Percentiles rank a stretch among this genome's conserved stretches.
Conservation (phyloP, 192 early-diverging fungal species). For the Linnemannia elongata region DNA sequence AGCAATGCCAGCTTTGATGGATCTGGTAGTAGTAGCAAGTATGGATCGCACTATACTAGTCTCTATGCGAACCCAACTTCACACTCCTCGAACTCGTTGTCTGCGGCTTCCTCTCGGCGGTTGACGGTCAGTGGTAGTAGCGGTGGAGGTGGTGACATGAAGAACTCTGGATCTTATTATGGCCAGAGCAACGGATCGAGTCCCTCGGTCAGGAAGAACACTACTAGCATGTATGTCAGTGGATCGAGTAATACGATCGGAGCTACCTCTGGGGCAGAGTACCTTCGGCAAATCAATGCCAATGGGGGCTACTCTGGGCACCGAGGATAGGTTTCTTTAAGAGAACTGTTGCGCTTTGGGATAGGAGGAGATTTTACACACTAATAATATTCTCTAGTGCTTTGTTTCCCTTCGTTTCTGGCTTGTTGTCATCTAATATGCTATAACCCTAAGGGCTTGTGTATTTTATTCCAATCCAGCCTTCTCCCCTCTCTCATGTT, state of each 20-base stretch:
- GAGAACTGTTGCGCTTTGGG: too few species aligned
- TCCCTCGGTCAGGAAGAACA: constrained; percentile 34
- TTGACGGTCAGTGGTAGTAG: constrained; percentile 40
- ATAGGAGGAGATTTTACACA: not conserved
- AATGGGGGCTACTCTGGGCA: not conserved
- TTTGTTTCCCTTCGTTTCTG: not conserved
- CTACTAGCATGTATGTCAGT: constrained; percentile 47
- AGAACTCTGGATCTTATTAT: not conserved
- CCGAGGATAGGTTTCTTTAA: not conserved
- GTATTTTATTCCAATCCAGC: not conserved
- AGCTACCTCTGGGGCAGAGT: constrained; percentile 21
- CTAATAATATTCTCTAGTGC: not conserved
- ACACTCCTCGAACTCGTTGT: constrained; percentile 20
- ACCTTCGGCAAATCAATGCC: constrained; percentile 28
- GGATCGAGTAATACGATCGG: constrained; percentile 50
- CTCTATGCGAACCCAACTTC: constrained; percentile 41
- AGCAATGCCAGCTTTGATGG: constrained; percentile 10
- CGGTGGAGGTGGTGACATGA: not conserved
- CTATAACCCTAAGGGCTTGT: too few species aligned
- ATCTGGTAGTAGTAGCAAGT: constrained; percentile 24
- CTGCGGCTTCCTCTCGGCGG: constrained; percentile 21
- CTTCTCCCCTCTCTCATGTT: too few species aligned
- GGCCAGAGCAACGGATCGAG: constrained; percentile 6
- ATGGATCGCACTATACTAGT: constrained; percentile 46
- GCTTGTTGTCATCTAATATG: not conserved